Percentiles rank a stretch among this genome's conserved stretches.
These are phyloP conservation scores for Paecilomyces sp. DNA, from an alignment of 2,329 filamentous ascomycete species.

Conservation along the genomic window DNA sequence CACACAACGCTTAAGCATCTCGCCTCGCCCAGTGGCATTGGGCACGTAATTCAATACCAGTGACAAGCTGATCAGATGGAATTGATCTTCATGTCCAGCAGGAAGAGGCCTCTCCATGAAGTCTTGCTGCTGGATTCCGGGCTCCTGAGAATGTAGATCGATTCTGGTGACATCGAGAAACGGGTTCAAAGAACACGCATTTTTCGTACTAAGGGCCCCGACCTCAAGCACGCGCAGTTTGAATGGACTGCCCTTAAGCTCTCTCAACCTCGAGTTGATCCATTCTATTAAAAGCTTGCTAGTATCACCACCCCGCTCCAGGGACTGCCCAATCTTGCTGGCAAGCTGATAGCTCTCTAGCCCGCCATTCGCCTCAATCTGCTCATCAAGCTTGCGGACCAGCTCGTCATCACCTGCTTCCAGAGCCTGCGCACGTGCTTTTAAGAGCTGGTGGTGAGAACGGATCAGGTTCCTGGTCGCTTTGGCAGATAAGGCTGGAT, in stretches of 20 bases:
- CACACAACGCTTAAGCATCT: conserved; percentile 74
- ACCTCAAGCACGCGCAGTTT: conserved; percentile 72
- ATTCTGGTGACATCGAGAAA: conserved; percentile 73
- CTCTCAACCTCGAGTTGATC: conserved; percentile 34
- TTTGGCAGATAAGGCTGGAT: conserved; percentile 45
- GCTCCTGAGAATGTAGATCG: conserved; percentile 79
- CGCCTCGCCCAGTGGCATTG: conserved; percentile 63
- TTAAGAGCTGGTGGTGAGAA: conserved; percentile 54
- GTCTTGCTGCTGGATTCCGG: conserved; percentile 74
- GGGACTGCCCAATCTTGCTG: conserved; percentile 55
- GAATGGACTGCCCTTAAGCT: conserved; percentile 13
- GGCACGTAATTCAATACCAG: conserved; percentile 93
- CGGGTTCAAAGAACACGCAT: conserved; percentile 70
- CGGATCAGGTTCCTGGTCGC: conserved; percentile 53
- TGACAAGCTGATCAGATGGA: conserved; percentile 87
- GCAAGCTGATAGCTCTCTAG: conserved; percentile 55
- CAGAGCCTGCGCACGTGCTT: conserved; percentile 47
- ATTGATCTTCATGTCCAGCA: conserved; percentile 50
- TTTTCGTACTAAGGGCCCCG: conserved; percentile 75
- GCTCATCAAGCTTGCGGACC: conserved; percentile 37
- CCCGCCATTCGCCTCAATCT: conserved; percentile 52
- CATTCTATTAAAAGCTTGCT: conserved; percentile 54
- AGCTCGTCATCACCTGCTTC: conserved; percentile 36
- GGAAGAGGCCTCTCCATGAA: conserved; percentile 87
- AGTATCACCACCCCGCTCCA: conserved; percentile 56